These are phyloP conservation scores for Magnolia officinalis DNA, from an alignment of 164 flowering plant genomes.

Conservation along the genomic window DNA sequence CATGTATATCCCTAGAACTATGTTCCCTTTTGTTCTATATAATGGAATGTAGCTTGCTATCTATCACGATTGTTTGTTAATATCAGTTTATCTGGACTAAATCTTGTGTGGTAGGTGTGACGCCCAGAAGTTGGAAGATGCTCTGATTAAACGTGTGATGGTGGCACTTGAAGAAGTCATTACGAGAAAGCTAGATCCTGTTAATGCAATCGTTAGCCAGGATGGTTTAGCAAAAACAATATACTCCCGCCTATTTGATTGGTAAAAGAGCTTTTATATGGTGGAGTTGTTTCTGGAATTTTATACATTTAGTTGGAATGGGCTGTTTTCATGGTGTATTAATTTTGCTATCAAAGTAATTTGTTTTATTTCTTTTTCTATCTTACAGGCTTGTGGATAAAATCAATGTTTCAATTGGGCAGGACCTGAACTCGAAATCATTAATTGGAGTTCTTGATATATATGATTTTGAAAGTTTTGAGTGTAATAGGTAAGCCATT, in stretches of 20 bases:
- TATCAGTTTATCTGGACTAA: background rate
- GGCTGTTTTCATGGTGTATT: too few relatives aligned
- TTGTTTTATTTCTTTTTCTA: too few relatives aligned
- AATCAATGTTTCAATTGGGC: too few relatives aligned
- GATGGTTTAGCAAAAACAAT: conserved; percentile 96
- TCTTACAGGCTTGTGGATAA: too few relatives aligned
- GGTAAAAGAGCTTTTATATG: conserved; percentile 49
- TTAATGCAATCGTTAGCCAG: conserved; percentile 76
- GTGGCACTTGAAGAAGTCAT: conserved; percentile 97
- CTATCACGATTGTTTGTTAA: conserved; percentile 1
- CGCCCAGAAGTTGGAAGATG: conserved; percentile 86
- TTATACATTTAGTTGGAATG: too few relatives aligned
- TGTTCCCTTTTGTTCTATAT: background rate
- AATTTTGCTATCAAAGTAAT: too few relatives aligned
- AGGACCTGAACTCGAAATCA: too few relatives aligned
- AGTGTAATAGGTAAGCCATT: too few relatives aligned
- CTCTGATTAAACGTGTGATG: conserved; percentile 88
- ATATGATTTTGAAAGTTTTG: too few relatives aligned
- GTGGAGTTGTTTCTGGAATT: too few relatives aligned
- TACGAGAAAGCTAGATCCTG: conserved; percentile 92
- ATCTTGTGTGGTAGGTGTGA: conserved; percentile 58
- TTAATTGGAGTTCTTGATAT: too few relatives aligned
- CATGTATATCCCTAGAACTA: conserved; percentile 34
- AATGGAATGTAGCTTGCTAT: too few relatives aligned
- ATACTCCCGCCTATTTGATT: conserved; percentile 93